Conservation (phyloP, 2,329 filamentous ascomycete species). For the Colletotrichum aenigma region DNA sequence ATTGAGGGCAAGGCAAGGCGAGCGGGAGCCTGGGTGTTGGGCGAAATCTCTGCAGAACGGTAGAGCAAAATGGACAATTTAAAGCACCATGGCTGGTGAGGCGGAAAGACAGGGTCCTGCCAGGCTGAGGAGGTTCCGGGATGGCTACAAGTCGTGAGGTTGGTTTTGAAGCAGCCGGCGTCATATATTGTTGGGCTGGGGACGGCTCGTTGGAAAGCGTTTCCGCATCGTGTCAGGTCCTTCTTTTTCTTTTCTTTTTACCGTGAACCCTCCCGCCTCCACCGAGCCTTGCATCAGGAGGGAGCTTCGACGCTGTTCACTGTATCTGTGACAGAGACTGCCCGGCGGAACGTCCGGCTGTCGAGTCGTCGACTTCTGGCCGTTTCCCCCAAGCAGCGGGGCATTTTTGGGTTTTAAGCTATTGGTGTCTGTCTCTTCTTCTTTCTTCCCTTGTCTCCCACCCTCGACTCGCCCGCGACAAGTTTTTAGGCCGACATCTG, state of each 20-base stretch:
- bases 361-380: not conserved
- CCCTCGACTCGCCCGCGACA: not conserved
- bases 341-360: not conserved
- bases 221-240: not conserved
- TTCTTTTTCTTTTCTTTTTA: not conserved
- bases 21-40: not conserved
- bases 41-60: not conserved
- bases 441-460: not conserved
- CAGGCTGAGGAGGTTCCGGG: not conserved
- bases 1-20: not conserved
- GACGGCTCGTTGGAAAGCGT: not conserved
- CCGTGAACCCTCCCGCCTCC: not conserved
- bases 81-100: slow-evolving; percentile 8
- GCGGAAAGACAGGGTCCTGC: not conserved
- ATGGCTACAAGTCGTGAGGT: not conserved
- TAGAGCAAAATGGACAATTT: slow-evolving; percentile 9
- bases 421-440: not conserved
- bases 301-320: not conserved
- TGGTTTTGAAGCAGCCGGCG: not conserved
- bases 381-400: not conserved
- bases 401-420: not conserved
- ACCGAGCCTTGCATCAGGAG: not conserved
- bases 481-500: not conserved
- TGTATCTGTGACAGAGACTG: slow-evolving; percentile 1
- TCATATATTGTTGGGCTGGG: slow-evolving; percentile 13